These are phyloP conservation scores for Cyberlindnera japonica DNA, from an alignment of 805 yeast genomes.

Conservation along the genomic window DNA sequence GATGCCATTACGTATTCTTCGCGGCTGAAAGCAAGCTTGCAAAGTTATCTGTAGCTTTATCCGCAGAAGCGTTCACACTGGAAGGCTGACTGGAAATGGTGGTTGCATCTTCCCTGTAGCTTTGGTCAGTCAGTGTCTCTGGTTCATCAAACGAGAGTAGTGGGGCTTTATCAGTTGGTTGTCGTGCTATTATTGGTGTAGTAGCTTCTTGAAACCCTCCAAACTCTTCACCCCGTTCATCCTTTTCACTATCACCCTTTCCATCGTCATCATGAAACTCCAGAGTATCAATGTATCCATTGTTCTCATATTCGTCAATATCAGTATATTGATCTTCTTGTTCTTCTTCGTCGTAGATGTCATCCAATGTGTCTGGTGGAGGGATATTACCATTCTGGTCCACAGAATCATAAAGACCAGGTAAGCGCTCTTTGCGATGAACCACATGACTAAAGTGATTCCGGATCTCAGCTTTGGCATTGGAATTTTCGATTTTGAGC, in stretches of 20 bases:
- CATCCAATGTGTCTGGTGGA: background rate
- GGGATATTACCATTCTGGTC: background rate
- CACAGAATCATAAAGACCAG: conserved; percentile 8
- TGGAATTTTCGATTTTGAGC: conserved; percentile 16
- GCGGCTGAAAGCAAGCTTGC: background rate
- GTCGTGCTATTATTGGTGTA: background rate
- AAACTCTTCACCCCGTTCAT: conserved; percentile 33
- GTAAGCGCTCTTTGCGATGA: conserved; percentile 6
- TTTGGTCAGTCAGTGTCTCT: conserved; percentile 1
- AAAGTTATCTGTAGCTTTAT: background rate
- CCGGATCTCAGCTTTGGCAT: conserved; percentile 14
- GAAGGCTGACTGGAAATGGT: background rate
- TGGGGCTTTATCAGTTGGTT: background rate
- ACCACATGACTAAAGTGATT: conserved; percentile 12
- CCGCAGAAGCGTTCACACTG: too few species aligned
- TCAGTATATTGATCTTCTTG: conserved; percentile 19
- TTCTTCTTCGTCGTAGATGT: conserved; percentile 10
- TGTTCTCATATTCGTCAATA: conserved; percentile 14
- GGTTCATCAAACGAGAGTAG: conserved; percentile 14
- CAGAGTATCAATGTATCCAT: conserved; percentile 11
- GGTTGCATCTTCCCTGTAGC: too few species aligned
- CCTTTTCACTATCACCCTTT: conserved; percentile 19
- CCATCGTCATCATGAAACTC: conserved; percentile 5
- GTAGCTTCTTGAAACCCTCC: conserved; percentile 32
- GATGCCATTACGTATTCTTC: background rate